Percentiles rank a stretch among this genome's conserved stretches.
Conservation (phyloP, 148 eudicot genomes). For the Rhododendron ovatum region DNA sequence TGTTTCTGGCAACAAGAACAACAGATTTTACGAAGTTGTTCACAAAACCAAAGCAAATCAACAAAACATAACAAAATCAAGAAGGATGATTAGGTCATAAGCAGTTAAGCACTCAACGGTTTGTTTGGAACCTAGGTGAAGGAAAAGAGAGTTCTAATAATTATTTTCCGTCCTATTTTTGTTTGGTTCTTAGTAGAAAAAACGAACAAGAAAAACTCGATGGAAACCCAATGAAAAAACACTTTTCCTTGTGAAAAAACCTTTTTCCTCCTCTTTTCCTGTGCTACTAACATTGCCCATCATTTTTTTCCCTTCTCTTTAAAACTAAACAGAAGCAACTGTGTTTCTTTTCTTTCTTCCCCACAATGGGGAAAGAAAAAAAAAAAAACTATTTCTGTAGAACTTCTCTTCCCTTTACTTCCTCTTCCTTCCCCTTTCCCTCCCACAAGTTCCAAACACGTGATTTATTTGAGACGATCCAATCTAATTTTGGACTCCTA, state of each 20-base stretch:
- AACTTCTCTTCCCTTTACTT: not conserved
- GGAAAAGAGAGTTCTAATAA: not conserved
- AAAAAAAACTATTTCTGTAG: not conserved
- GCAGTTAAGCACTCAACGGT: not conserved
- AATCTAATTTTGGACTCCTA: not conserved
- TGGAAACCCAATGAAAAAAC: not conserved
- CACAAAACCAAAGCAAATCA: not conserved
- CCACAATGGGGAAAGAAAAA: not conserved
- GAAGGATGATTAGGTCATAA: not conserved
- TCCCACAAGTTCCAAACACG: not conserved
- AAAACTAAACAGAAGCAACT: not conserved
- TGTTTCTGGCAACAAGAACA: conserved; percentile 28
- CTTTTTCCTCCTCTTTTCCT: not conserved
- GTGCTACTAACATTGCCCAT: not conserved
- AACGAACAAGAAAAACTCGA: not conserved
- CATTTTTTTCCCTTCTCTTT: not conserved
- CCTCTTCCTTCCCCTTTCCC: not conserved
- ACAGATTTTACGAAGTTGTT: not conserved
- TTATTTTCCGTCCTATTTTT: not conserved
- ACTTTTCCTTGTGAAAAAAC: not conserved
- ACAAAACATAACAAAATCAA: not conserved
- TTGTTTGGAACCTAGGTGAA: not conserved
- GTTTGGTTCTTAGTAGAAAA: not conserved
- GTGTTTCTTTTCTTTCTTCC: not conserved
- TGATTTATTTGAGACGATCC: not conserved